Evolutionary conservation across 2,329 filamentous ascomycete species (phyloP).

Genomic region (Colletotrichum phormii): DNA sequence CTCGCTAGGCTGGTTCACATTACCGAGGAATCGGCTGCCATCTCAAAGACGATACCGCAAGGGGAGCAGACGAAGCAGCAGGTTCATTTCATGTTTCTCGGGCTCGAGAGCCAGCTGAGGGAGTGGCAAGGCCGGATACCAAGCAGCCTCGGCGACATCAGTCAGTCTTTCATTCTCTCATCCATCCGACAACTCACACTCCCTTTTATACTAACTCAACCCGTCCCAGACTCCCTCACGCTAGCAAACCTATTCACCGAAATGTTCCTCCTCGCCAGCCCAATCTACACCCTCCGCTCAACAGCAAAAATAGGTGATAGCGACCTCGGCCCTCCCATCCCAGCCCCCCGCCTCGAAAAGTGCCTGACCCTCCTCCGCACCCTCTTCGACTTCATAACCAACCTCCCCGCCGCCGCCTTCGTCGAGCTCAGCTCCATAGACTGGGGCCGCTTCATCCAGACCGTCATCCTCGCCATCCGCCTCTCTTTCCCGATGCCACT

Average conservation of each 20-base stretch:
- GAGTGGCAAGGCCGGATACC: conserved; percentile 53
- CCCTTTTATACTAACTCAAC: background rate
- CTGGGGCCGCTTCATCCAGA: conserved; percentile 55
- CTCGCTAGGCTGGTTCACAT: conserved; percentile 56
- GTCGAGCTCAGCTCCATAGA: conserved; percentile 54
- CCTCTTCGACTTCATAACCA: conserved; percentile 48
- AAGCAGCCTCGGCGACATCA: conserved; percentile 17
- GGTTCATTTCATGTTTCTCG: conserved; percentile 56
- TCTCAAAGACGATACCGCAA: conserved; percentile 43
- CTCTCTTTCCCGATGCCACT: conserved; percentile 57
- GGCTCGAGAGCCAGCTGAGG: conserved; percentile 59
- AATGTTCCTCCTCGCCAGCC: conserved; percentile 53
- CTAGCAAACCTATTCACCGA: conserved; percentile 45
- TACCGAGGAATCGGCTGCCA: conserved; percentile 50
- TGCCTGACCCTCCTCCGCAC: conserved; percentile 42
- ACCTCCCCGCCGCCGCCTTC: conserved; percentile 46
- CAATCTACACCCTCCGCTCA: conserved; percentile 40
- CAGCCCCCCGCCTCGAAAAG: conserved; percentile 36
- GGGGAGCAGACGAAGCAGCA: conserved; percentile 52
- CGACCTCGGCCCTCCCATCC: conserved; percentile 36
- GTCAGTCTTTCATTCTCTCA: conserved; percentile 40
- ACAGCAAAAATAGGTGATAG: conserved; percentile 28
- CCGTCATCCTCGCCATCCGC: conserved; percentile 56
- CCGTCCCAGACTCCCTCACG: conserved; percentile 1
- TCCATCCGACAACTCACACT: conserved; percentile 45